Percentiles rank a stretch among this genome's conserved stretches.
These are phyloP conservation scores for Saposhnikovia divaricata DNA, from an alignment of 129 eudicot genomes.

Conservation along the genomic window DNA sequence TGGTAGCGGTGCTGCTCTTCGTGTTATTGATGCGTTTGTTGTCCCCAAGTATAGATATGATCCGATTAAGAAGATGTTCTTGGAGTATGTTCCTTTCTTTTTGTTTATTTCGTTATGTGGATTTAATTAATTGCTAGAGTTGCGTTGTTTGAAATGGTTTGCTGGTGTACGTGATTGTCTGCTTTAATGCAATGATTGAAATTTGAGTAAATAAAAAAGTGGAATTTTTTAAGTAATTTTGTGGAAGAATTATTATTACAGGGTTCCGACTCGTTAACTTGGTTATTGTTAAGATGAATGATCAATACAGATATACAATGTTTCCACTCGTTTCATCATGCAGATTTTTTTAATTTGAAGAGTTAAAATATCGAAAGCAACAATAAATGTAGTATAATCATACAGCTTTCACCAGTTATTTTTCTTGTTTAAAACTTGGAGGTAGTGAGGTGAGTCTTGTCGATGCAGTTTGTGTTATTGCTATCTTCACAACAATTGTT, in stretches of 20 bases:
- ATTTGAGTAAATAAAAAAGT: background rate
- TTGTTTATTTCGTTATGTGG: no score
- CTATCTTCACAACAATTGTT: background rate
- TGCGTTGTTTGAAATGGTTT: background rate
- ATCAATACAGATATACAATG: background rate
- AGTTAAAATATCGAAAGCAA: no score
- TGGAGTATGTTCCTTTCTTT: constrained; percentile 32
- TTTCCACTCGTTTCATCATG: background rate
- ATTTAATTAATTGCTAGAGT: background rate
- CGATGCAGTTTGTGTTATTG: background rate
- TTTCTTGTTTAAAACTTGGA: background rate
- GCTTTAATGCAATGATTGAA: background rate
- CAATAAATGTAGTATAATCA: background rate
- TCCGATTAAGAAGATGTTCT: constrained; percentile 55
- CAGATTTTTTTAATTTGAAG: no score
- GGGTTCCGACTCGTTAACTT: background rate
- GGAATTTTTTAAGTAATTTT: background rate
- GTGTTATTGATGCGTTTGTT: constrained; percentile 54
- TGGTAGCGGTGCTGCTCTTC: constrained; percentile 35
- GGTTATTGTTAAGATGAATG: background rate
- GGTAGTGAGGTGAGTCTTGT: background rate
- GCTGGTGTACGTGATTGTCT: background rate
- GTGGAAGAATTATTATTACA: no score
- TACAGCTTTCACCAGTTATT: background rate
- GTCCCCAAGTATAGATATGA: constrained; percentile 74